phyloP scores from a whole-genome alignment of 345 rosid genomes.

The Euphorbia tirucalli region DNA sequence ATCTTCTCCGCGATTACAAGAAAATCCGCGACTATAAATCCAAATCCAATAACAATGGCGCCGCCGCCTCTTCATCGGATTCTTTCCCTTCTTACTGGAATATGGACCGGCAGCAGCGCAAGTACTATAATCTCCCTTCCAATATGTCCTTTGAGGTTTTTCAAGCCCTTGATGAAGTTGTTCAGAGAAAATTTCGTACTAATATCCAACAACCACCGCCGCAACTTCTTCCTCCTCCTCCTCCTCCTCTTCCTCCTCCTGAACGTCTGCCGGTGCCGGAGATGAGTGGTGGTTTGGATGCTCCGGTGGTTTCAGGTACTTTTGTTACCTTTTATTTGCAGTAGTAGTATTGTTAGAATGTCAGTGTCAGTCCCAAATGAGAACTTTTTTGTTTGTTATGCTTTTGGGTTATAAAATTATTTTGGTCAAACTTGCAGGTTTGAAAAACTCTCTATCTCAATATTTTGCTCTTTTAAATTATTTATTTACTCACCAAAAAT shows the following conservation, averaged over 20 bases:
- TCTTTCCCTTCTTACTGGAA: conserved; percentile 32
- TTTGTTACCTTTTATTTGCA: not conserved
- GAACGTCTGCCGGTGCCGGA: conserved; percentile 13
- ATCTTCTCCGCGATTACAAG: conserved; percentile 43
- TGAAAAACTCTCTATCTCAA: conserved; percentile 32
- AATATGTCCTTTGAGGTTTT: conserved; percentile 34
- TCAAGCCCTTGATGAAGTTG: conserved; percentile 31
- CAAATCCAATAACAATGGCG: not conserved
- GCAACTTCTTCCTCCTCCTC: not conserved
- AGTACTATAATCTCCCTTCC: conserved; percentile 35
- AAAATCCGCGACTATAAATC: conserved; percentile 29
- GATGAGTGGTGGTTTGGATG: not conserved
- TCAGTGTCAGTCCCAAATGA: conserved; percentile 40
- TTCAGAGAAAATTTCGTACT: conserved; percentile 27
- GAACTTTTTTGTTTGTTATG: conserved; percentile 25
- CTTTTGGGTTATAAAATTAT: conserved; percentile 17
- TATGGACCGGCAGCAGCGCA: conserved; percentile 33
- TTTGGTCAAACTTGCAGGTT: conserved; percentile 43
- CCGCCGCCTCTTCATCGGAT: not conserved
- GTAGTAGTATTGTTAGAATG: conserved; percentile 18
- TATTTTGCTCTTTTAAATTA: too few species aligned
- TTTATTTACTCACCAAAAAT: too few species aligned
- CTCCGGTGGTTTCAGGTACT: conserved; percentile 18
- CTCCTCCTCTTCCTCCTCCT: not conserved
- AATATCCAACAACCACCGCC: not conserved